Evolutionary conservation across 495 filamentous ascomycete species (phyloP).

Genomic region (Chaetomium cochliodes): DNA sequence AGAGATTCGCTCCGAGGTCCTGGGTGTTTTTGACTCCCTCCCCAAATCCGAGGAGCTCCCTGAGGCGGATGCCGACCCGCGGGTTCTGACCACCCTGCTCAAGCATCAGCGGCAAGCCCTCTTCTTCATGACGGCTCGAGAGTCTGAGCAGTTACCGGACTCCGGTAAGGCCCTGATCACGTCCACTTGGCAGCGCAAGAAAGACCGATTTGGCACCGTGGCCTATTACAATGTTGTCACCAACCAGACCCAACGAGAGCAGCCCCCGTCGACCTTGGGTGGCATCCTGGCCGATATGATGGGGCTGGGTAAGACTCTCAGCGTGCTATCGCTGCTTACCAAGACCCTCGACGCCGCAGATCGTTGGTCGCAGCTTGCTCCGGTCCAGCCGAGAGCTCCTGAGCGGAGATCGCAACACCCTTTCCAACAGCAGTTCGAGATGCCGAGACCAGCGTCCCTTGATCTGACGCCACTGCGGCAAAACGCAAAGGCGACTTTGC

Average conservation of each 20-base stretch:
- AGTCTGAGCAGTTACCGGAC: conserved; percentile 49
- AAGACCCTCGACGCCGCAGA: conserved; percentile 59
- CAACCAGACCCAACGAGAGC: conserved; percentile 57
- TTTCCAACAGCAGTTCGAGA: conserved; percentile 36
- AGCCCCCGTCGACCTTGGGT: conserved; percentile 69
- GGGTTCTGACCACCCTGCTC: conserved; percentile 68
- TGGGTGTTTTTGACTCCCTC: conserved; percentile 83
- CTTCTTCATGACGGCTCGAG: conserved; percentile 82
- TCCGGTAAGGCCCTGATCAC: conserved; percentile 54
- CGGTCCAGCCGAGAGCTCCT: conserved; percentile 42
- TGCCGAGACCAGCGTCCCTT: conserved; percentile 37
- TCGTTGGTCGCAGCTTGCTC: conserved; percentile 52
- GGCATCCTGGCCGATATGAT: conserved; percentile 98
- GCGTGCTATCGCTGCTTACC: conserved; percentile 73
- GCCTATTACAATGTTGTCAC: conserved; percentile 82
- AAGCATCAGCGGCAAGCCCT: conserved; percentile 90
- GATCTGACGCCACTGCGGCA: conserved; percentile 51
- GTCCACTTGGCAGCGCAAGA: conserved; percentile 69
- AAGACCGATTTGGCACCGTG: conserved; percentile 51
- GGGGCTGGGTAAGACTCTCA: conserved; percentile 93
- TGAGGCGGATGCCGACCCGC: conserved; percentile 62
- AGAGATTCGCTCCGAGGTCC: conserved; percentile 79
- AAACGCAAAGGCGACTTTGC: conserved; percentile 77
- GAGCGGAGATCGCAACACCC: conserved; percentile 38
- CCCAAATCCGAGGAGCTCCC: conserved; percentile 71